Evolutionary conservation across 2,329 filamentous ascomycete genomes (phyloP).

Genomic region (Gnomoniopsis smithogilvyi): DNA sequence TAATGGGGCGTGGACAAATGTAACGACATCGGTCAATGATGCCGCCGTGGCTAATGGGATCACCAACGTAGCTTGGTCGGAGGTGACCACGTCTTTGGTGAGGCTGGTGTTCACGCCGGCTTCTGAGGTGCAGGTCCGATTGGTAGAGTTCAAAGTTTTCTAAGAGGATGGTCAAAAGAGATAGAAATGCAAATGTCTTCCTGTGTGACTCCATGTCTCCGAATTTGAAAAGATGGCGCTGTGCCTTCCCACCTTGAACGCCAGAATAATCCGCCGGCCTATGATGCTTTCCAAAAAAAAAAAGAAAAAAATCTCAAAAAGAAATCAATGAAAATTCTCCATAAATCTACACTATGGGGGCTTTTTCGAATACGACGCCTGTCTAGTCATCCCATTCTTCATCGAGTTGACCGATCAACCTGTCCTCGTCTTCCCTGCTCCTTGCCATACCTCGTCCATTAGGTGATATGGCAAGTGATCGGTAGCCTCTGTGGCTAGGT

Average conservation of each 20-base stretch:
- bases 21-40: constrained; percentile 20
- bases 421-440: constrained; percentile 78
- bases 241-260: constrained; percentile 12
- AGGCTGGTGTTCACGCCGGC: constrained; percentile 31
- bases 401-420: constrained; percentile 91
- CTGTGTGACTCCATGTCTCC: constrained; percentile 1
- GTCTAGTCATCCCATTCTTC: constrained; percentile 88
- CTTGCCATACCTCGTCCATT: constrained; percentile 39
- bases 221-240: constrained; percentile 1
- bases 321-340: not conserved
- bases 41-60: constrained; percentile 33
- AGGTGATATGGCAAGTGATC: constrained; percentile 55
- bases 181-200: not conserved
- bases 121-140: constrained; percentile 28
- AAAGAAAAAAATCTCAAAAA: no score
- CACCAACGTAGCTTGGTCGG: constrained; percentile 29
- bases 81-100: constrained; percentile 24
- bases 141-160: constrained; percentile 37
- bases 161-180: not conserved
- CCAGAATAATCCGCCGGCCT: constrained; percentile 3
- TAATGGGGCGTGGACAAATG: constrained; percentile 27
- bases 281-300: not conserved
- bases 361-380: not conserved
- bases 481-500: constrained; percentile 65
- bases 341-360: not conserved